Evolutionary conservation across 2,329 filamentous ascomycete species (phyloP).

Genomic region (Fusarium torreyae): DNA sequence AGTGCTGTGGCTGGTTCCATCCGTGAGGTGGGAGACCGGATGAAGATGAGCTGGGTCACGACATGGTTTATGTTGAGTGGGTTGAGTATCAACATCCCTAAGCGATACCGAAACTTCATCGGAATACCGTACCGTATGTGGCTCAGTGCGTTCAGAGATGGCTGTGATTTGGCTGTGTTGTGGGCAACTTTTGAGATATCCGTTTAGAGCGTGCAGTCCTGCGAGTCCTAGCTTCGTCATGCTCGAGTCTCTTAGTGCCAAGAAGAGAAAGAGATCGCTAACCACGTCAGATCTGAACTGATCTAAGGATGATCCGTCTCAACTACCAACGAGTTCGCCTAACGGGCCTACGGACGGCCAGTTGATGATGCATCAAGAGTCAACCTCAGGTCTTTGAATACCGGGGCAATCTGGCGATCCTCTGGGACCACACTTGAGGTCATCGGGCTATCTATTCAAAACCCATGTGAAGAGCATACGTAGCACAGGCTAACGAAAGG

Average conservation of each 20-base stretch:
- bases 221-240: slow-evolving; percentile 23
- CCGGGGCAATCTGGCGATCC: background rate
- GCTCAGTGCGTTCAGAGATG: slow-evolving; percentile 4
- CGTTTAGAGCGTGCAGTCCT: slow-evolving; percentile 20
- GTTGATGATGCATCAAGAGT: slow-evolving; percentile 1
- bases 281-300: slow-evolving; percentile 9
- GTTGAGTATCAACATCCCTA: slow-evolving; percentile 11
- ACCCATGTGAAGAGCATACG: slow-evolving; percentile 8
- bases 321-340: slow-evolving; percentile 9
- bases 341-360: background rate
- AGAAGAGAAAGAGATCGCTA: slow-evolving; percentile 26
- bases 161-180: slow-evolving; percentile 15
- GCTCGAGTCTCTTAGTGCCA: slow-evolving; percentile 11
- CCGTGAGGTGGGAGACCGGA: slow-evolving; percentile 19
- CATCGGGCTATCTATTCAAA: slow-evolving; percentile 12
- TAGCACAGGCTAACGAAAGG: slow-evolving; percentile 25
- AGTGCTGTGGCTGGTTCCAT: slow-evolving; percentile 5
- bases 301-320: slow-evolving; percentile 28
- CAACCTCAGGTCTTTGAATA: background rate
- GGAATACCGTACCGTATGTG: background rate
- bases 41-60: background rate
- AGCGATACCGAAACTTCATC: background rate
- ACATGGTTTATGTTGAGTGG: slow-evolving; percentile 1
- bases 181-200: slow-evolving; percentile 3
- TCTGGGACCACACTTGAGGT: slow-evolving; percentile 11